phyloP scores from a whole-genome alignment of 2,329 filamentous ascomycete species.

The Teratosphaeria gauchensis region DNA sequence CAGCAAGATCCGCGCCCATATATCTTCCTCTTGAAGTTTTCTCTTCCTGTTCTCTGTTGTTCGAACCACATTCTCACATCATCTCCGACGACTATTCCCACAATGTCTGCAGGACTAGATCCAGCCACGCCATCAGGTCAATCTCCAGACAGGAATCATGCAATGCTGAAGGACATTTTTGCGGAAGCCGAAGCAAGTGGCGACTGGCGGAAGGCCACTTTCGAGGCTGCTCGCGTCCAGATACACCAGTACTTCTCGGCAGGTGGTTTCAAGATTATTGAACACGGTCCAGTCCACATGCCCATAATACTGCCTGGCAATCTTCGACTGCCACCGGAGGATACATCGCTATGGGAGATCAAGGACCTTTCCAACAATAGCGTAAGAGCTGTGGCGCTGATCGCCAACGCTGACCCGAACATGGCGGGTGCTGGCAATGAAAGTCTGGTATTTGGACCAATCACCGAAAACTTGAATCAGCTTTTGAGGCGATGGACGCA shows the following conservation, averaged over 20 bases:
- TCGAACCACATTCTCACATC: background rate
- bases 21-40: background rate
- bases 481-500: background rate
- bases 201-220: background rate
- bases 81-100: background rate
- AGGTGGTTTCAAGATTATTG: background rate
- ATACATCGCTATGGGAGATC: background rate
- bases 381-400: background rate
- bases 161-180: background rate
- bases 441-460: background rate
- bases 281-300: background rate
- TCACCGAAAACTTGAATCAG: background rate
- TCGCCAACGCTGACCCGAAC: background rate
- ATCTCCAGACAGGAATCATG: background rate
- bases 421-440: background rate
- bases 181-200: background rate
- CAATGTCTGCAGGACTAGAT: background rate
- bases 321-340: background rate
- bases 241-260: background rate
- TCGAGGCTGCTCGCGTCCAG: background rate
- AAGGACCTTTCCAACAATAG: background rate
- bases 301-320: background rate
- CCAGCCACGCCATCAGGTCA: background rate
- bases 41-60: background rate
- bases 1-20: background rate